Conservation (phyloP, 768 basidiomycete species). For the Xerocomellus amylosporus region DNA sequence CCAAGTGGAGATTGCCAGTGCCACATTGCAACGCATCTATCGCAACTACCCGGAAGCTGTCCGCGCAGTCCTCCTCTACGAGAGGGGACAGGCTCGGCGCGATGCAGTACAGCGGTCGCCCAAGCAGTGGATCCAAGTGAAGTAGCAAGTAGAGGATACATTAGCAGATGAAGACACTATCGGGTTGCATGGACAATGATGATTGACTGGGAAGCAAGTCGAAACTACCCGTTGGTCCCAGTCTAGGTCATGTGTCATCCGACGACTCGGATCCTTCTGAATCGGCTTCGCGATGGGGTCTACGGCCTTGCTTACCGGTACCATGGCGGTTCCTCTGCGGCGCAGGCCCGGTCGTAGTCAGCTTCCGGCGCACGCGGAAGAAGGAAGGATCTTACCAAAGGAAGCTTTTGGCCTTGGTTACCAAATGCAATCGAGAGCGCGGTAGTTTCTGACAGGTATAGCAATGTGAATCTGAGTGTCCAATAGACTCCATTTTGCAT, state of each 20-base stretch:
- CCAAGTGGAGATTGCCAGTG: conserved; percentile 34
- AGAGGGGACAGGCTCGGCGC: conserved; percentile 31
- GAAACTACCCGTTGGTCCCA: conserved; percentile 11
- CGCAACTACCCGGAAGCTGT: conserved; percentile 49
- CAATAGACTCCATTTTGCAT: conserved; percentile 24
- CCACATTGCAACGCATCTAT: conserved; percentile 46
- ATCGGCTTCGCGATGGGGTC: conserved; percentile 54
- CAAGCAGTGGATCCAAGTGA: conserved; percentile 20
- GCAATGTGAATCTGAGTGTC: conserved; percentile 17
- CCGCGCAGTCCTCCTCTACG: conserved; percentile 32
- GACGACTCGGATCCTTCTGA: conserved; percentile 71
- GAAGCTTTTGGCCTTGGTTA: conserved; percentile 87
- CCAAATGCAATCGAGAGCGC: conserved; percentile 85
- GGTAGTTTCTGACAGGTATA: conserved; percentile 63
- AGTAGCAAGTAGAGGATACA: conserved; percentile 22
- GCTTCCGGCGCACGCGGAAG: conserved; percentile 20
- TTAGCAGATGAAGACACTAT: conserved; percentile 24
- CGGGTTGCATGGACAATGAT: conserved; percentile 21
- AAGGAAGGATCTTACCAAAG: conserved; percentile 56
- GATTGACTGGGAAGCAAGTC: conserved; percentile 12
- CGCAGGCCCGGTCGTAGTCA: conserved; percentile 20
- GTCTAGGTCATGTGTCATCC: conserved; percentile 43
- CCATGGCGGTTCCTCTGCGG: conserved; percentile 79
- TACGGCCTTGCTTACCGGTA: conserved; percentile 55
- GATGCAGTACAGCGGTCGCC: conserved; percentile 13